A percentile compares a stretch with the other conserved stretches of the same genome.
Evolutionary conservation across 2,329 filamentous ascomycete species (phyloP).

Genomic region (Ceratocystis albifundus): DNA sequence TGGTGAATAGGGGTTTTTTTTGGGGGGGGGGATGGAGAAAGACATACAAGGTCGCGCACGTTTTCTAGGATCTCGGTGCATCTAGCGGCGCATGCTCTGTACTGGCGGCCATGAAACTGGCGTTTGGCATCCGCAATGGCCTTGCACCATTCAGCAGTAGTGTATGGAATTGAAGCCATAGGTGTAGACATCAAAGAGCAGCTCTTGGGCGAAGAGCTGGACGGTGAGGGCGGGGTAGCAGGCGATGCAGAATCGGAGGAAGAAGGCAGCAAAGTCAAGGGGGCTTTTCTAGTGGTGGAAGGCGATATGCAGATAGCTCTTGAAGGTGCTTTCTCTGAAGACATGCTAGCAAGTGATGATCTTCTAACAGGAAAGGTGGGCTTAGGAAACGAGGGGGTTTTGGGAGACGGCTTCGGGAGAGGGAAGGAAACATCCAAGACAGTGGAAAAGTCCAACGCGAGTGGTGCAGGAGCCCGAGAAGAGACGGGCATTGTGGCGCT

Average conservation of each 20-base stretch:
- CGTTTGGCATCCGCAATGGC: constrained; percentile 43
- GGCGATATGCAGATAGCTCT: constrained; percentile 25
- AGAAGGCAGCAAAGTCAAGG: background rate
- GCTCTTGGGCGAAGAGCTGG: constrained; percentile 13
- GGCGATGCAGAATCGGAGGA: background rate
- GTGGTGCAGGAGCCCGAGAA: background rate
- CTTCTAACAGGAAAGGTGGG: constrained; percentile 12
- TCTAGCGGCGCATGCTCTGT: constrained; percentile 41
- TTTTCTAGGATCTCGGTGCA: constrained; percentile 44
- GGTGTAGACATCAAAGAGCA: constrained; percentile 18
- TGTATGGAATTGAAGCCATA: constrained; percentile 34
- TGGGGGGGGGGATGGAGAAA: constrained; percentile 13
- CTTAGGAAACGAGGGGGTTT: constrained; percentile 8
- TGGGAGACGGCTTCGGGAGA: constrained; percentile 20
- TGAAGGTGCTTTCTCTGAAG: constrained; percentile 27
- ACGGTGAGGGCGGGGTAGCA: background rate
- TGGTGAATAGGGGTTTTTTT: background rate
- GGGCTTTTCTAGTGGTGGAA: background rate
- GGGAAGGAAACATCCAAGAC: constrained; percentile 21
- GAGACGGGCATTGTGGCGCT: constrained; percentile 20
- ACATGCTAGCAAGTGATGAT: constrained; percentile 12
- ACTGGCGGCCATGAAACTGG: constrained; percentile 40
- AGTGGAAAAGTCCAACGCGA: constrained; percentile 18
- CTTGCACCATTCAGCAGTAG: constrained; percentile 40
- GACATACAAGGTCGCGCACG: constrained; percentile 36